Evolutionary conservation across 1,284 basidiomycete species (phyloP).

Genomic region (Cryptococcus sp.): DNA sequence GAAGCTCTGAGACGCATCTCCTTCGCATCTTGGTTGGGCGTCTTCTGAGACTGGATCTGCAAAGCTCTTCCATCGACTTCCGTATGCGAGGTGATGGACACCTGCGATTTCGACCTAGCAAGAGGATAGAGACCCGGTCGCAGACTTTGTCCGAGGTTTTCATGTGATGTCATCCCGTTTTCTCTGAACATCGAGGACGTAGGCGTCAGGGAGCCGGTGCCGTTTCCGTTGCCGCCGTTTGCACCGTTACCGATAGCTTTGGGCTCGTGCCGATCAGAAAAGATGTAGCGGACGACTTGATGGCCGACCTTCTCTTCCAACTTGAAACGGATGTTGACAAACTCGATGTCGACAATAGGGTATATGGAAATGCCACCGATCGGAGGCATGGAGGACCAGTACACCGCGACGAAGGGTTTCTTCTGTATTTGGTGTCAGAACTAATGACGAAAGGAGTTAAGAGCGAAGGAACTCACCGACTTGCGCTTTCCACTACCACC

Average conservation of each 20-base stretch:
- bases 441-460: neutral
- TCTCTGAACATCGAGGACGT: conserved; percentile 8
- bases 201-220: conserved; percentile 18
- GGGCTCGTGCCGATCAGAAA: conserved; percentile 41
- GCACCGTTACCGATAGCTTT: conserved; percentile 46
- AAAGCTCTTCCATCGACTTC: conserved; percentile 4
- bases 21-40: conserved; percentile 36
- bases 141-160: conserved; percentile 4
- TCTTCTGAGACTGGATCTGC: neutral
- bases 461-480: conserved; percentile 6
- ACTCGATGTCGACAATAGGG: conserved; percentile 66
- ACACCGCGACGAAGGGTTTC: conserved; percentile 34
- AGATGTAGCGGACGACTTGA: conserved; percentile 87
- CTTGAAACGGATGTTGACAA: conserved; percentile 74
- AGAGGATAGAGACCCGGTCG: conserved; percentile 16
- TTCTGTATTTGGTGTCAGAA: conserved; percentile 3
- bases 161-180: conserved; percentile 3
- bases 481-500: conserved; percentile 63
- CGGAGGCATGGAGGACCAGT: conserved; percentile 78
- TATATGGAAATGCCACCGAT: conserved; percentile 94
- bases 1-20: conserved; percentile 56
- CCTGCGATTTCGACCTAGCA: conserved; percentile 27
- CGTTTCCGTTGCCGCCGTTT: conserved; percentile 4
- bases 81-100: conserved; percentile 14
- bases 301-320: conserved; percentile 80